Percentiles rank a stretch among this genome's conserved stretches.
These are phyloP conservation scores for Trichoderma brevicompactum DNA, from an alignment of 2,329 filamentous ascomycete species.

Conservation along the genomic window DNA sequence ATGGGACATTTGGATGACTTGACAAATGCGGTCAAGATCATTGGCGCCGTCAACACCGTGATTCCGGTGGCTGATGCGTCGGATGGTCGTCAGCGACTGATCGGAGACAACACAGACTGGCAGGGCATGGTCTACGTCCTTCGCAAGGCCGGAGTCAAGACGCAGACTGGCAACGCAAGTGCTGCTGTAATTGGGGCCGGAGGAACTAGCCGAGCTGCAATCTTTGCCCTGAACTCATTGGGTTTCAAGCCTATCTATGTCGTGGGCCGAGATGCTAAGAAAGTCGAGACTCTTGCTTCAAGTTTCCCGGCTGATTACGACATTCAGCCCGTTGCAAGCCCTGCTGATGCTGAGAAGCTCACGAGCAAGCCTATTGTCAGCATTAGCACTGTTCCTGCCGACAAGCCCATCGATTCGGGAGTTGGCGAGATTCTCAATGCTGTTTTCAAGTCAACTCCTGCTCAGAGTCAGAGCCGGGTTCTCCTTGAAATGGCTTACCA, in stretches of 20 bases:
- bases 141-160: constrained; percentile 65
- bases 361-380: constrained; percentile 66
- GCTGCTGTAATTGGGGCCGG: constrained; percentile 89
- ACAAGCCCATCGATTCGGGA: constrained; percentile 74
- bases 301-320: constrained; percentile 77
- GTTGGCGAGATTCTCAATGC: constrained; percentile 68
- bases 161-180: constrained; percentile 45
- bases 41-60: constrained; percentile 95
- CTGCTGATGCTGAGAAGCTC: constrained; percentile 52
- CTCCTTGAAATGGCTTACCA: constrained; percentile 97
- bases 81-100: constrained; percentile 57
- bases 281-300: constrained; percentile 68
- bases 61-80: constrained; percentile 58
- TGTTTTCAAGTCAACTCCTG: constrained; percentile 46
- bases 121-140: constrained; percentile 85
- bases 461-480: constrained; percentile 46
- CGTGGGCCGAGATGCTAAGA: constrained; percentile 73
- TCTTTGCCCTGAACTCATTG: constrained; percentile 84
- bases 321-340: constrained; percentile 63
- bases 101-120: constrained; percentile 96
- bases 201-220: constrained; percentile 87
- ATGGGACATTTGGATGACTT: constrained; percentile 80
- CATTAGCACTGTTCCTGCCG: constrained; percentile 89
- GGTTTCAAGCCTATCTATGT: constrained; percentile 86
- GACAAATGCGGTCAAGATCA: constrained; percentile 75